Evolutionary conservation across 139 green algal genomes (phyloP).

Genomic region (Chlorella sp.): DNA sequence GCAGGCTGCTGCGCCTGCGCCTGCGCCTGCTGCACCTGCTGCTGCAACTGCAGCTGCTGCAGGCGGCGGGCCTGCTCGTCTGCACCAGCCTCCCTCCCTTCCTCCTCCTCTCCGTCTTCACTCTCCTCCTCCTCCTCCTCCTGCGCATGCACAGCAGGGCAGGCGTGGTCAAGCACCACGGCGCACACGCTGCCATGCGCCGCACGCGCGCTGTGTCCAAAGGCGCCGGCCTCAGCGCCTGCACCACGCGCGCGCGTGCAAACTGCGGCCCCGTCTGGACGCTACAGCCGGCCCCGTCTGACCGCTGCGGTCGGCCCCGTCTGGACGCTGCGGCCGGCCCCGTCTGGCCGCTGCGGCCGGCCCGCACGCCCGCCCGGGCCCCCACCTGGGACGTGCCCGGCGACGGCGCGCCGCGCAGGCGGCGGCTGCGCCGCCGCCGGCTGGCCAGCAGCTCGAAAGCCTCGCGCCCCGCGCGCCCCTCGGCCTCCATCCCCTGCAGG

Average conservation of each 20-base stretch:
- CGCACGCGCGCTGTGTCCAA: not conserved
- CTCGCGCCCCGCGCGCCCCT: conserved; percentile 21
- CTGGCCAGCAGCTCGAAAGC: conserved; percentile 52
- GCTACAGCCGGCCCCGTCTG: too few species aligned
- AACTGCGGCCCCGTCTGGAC: too few species aligned
- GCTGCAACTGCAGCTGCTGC: too few species aligned
- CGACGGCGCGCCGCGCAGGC: not conserved
- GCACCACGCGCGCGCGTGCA: too few species aligned
- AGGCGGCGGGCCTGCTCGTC: not conserved
- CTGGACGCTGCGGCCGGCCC: too few species aligned
- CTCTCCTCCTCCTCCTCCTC: conserved; percentile 14
- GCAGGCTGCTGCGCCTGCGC: too few species aligned
- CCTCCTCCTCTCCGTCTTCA: conserved; percentile 16
- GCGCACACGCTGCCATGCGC: not conserved
- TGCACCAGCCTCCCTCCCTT: not conserved
- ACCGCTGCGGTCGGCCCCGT: not conserved
- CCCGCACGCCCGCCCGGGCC: too few species aligned
- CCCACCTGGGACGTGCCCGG: not conserved
- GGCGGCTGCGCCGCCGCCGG: not conserved
- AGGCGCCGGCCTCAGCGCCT: not conserved
- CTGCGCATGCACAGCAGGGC: not conserved
- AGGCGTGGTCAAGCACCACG: not conserved
- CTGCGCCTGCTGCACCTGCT: too few species aligned
- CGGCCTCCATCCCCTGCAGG: conserved; percentile 49
- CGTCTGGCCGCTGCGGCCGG: too few species aligned